Evolutionary conservation across 164 flowering plant genomes (phyloP), one percentile per base, ranked within the genome.

Genomic region (Chimonanthus praecox): DNA sequence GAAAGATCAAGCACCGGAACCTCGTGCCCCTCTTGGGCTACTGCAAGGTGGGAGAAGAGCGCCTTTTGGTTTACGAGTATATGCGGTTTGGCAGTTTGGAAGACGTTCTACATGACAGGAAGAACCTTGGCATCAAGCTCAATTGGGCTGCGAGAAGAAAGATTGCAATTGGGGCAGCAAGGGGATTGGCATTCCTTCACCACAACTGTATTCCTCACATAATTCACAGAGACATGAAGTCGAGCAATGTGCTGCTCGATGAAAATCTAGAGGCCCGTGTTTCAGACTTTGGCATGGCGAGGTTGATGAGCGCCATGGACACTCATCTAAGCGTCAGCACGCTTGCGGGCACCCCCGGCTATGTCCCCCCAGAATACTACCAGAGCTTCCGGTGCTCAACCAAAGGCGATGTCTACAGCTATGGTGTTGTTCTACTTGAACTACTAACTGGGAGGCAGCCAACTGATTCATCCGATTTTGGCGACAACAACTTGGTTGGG

Each of bases 281-380:
- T 7, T 92, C 99, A 0, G 99, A 96, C 84, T 96, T 96, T 71
- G 99, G 99, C 20, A 94, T 96, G 99, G 99, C 99, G 1, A 84
- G 98, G 80, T 78, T 87, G 1, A 87, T 94, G 97, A 94, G 92
- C 67, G 91, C 90, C 33, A 87, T 89, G 95, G 99, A 96, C 77
- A 94, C 99, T 0, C 99, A 96, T 77, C 77, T 96, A 77, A 96
- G 98, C 69, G 99, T 95, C 16, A 92, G 95, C 80, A 96, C 97
- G 3, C 81, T 96, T 15, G 97, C 98, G 0, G 99, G 99, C 10
- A 96, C 99, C 0, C 99, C 98, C 0, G 99, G 99, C 0, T 96
- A 96, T 58, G 98, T 96, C 13, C 98, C 99, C 2, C 99, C 99
- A 0, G 99, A 96, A 60, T 96, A 96, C 80, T 94, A 94, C 84